A percentile compares a stretch with the other conserved stretches of the same genome.
These are phyloP conservation scores for Fusarium sulawesiense DNA, from an alignment of 2,329 filamentous ascomycete species.

Conservation along the genomic window DNA sequence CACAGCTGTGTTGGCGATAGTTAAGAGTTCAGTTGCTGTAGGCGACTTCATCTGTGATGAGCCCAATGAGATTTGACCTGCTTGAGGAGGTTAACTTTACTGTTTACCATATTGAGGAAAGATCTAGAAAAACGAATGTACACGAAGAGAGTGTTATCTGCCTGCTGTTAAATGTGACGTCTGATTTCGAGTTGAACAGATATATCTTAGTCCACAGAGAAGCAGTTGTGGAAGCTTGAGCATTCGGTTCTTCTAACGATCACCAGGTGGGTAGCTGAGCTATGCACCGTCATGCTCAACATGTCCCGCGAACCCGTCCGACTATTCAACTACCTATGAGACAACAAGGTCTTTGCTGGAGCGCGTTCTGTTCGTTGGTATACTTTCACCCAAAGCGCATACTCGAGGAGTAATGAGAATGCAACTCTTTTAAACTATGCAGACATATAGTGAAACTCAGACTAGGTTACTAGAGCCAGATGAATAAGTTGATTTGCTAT, in stretches of 20 bases:
- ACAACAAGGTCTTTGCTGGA: too few species aligned
- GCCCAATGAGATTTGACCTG: not conserved
- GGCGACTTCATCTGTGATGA: too few species aligned
- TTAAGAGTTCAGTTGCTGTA: not conserved
- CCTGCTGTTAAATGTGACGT: too few species aligned
- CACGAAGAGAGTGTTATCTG: too few species aligned
- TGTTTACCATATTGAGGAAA: not conserved
- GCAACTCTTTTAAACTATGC: not conserved
- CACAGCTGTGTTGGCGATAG: not conserved
- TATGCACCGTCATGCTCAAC: not conserved
- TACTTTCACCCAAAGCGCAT: not conserved
- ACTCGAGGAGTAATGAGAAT: not conserved
- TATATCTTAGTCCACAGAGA: not conserved
- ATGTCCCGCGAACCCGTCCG: not conserved
- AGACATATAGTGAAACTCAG: not conserved
- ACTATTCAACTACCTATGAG: not conserved
- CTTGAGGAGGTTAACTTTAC: not conserved
- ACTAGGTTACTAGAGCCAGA: not conserved
- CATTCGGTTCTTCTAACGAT: not conserved
- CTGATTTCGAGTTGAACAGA: too few species aligned
- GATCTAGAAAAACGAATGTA: rapidly evolving
- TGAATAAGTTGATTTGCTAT: not conserved
- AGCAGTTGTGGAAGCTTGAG: not conserved
- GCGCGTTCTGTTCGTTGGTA: not conserved
- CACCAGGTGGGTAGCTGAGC: not conserved